Conservation (phyloP, 129 eudicot species). For the Arctium minus region DNA sequence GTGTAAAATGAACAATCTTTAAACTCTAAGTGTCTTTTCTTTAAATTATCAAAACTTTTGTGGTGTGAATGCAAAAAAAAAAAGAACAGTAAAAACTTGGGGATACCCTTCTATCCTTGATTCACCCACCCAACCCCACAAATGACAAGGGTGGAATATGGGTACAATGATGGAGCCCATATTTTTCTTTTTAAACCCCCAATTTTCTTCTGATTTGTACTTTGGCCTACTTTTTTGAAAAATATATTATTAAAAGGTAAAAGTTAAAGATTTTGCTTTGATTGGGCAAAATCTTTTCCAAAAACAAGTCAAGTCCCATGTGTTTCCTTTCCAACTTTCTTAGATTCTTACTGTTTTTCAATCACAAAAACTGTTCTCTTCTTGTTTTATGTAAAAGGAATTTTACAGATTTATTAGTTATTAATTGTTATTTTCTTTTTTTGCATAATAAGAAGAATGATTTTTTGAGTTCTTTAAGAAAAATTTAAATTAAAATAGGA, state of each 20-base stretch:
- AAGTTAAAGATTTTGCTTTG: conserved; percentile 19
- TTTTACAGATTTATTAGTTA: background rate
- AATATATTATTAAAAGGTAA: conserved; percentile 19
- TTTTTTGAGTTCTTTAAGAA: background rate
- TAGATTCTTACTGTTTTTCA: conserved; percentile 28
- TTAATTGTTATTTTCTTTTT: background rate
- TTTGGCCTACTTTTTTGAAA: conserved; percentile 13
- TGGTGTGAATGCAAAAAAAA: background rate
- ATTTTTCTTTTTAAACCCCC: conserved; percentile 19
- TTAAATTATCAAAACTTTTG: background rate
- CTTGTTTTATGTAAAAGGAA: background rate
- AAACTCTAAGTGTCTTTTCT: background rate
- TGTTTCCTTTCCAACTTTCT: conserved; percentile 27
- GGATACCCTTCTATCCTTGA: background rate
- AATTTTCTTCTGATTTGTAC: conserved; percentile 17
- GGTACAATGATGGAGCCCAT: conserved; percentile 32
- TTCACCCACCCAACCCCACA: conserved; percentile 1
- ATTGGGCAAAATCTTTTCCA: conserved; percentile 9
- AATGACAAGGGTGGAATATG: conserved; percentile 14
- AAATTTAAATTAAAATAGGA: too few relatives aligned
- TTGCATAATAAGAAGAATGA: background rate
- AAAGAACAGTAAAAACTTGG: background rate
- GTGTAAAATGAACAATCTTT: background rate
- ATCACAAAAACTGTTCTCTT: conserved; percentile 18
- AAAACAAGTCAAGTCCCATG: conserved; percentile 21